Conservation (phyloP, 306 rosid genomes). For the Prunus mume region DNA sequence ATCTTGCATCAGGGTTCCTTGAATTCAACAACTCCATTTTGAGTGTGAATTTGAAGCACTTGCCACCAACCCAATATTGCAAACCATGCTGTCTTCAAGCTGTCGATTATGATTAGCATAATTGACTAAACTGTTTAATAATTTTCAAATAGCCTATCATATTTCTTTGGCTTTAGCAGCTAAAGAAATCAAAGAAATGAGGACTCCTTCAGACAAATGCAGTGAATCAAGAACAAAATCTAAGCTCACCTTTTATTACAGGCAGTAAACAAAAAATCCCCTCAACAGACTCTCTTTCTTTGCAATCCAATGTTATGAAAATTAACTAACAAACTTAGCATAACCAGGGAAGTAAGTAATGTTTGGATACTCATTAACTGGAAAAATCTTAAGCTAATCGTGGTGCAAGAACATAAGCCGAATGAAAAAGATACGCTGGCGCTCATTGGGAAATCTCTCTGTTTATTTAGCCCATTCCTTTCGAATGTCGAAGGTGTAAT, state of each 20-base stretch:
- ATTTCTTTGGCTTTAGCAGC: conserved; percentile 1
- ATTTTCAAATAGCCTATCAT: no score
- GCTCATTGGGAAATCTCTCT: background rate
- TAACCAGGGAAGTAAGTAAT: conserved; percentile 17
- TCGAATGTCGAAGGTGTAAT: conserved; percentile 46
- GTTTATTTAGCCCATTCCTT: conserved; percentile 40
- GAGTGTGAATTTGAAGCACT: conserved; percentile 4
- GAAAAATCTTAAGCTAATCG: conserved; percentile 12
- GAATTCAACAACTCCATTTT: background rate
- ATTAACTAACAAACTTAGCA: conserved; percentile 27
- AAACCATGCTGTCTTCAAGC: conserved; percentile 2
- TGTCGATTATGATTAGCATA: background rate
- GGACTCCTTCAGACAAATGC: background rate
- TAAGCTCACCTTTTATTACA: conserved; percentile 20
- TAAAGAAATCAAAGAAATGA: background rate
- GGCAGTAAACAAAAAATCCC: conserved; percentile 26
- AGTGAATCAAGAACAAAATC: conserved; percentile 6
- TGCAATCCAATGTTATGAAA: conserved; percentile 22
- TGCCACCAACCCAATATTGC: background rate
- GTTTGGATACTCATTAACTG: conserved; percentile 6
- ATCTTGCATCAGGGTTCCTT: background rate
- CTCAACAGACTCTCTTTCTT: background rate
- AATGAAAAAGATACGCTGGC: conserved; percentile 10
- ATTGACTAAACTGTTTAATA: background rate
- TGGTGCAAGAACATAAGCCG: conserved; percentile 23